Evolutionary conservation across 2,329 filamentous ascomycete genomes (phyloP).

Genomic region (Calonectria montana): DNA sequence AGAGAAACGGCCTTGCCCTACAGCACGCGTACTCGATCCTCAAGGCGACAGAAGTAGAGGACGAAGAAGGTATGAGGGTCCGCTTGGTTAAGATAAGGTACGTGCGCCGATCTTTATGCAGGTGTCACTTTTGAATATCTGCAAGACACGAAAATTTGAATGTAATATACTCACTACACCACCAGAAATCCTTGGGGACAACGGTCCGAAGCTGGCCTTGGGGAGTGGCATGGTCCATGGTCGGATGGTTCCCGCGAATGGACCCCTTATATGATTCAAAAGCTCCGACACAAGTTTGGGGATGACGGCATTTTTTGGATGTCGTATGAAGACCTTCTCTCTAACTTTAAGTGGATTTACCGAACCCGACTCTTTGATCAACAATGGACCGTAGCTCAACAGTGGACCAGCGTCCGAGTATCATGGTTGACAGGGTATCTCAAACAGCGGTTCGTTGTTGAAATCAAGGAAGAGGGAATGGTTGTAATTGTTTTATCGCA

Average conservation of each 20-base stretch:
- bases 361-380: conserved; percentile 60
- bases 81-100: conserved; percentile 59
- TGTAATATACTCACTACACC: conserved; percentile 13
- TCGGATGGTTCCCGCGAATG: conserved; percentile 79
- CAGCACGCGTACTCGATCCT: conserved; percentile 65
- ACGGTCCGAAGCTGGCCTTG: conserved; percentile 51
- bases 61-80: conserved; percentile 52
- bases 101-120: background rate
- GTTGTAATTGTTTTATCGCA: conserved; percentile 58
- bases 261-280: conserved; percentile 78
- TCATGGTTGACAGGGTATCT: conserved; percentile 59
- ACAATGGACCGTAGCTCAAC: conserved; percentile 57
- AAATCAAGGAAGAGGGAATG: conserved; percentile 53
- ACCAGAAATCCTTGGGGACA: conserved; percentile 78
- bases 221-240: conserved; percentile 80
- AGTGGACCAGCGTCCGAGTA: conserved; percentile 56
- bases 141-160: background rate
- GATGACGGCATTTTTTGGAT: conserved; percentile 71
- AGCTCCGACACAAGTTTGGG: conserved; percentile 73
- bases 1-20: conserved; percentile 54
- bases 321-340: conserved; percentile 56
- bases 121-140: background rate
- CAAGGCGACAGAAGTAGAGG: conserved; percentile 56
- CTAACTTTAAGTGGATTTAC: conserved; percentile 57
- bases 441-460: conserved; percentile 56